Percentiles rank a stretch among this genome's conserved stretches.
Evolutionary conservation across 2,329 filamentous ascomycete species (phyloP).

Genomic region (Fusarium brevicatenulatum): DNA sequence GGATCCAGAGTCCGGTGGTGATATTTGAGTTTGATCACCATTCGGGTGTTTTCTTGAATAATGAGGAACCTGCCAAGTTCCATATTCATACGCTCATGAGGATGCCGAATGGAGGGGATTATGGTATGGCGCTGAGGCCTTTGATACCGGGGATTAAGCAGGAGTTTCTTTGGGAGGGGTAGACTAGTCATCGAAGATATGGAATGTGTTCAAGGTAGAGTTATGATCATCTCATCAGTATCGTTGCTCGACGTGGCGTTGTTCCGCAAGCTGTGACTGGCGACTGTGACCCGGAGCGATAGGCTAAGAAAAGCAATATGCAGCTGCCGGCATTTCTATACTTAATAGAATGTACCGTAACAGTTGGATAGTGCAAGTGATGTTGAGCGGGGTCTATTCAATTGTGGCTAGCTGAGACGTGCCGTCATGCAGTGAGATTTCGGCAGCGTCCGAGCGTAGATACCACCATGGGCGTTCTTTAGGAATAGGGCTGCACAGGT

Average conservation of each 20-base stretch:
- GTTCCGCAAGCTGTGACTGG: too few species aligned
- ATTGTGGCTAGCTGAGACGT: neutral
- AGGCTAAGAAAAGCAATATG: too few species aligned
- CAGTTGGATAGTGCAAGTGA: too few species aligned
- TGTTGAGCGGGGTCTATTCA: neutral
- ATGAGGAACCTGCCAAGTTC: constrained; percentile 78
- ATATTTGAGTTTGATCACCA: constrained; percentile 84
- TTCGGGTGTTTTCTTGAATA: constrained; percentile 79
- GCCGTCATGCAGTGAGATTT: neutral
- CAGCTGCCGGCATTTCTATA: too few species aligned
- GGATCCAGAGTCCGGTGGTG: constrained; percentile 79
- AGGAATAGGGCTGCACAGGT: rapidly evolving
- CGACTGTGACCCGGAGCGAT: too few species aligned
- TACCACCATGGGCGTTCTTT: rapidly evolving
- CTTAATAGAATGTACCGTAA: rapidly evolving
- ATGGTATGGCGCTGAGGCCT: constrained; percentile 66
- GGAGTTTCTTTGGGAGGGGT: constrained; percentile 38
- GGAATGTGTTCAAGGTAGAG: too few species aligned
- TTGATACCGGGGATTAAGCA: constrained; percentile 49
- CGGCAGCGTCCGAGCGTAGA: neutral
- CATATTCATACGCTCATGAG: constrained; percentile 81
- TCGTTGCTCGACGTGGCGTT: too few species aligned
- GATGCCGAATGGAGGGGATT: constrained; percentile 80
- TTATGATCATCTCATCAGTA: too few species aligned
- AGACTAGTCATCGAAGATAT: neutral